Conservation (phyloP, 768 basidiomycete genomes). For the Mycena rebaudengoi region DNA sequence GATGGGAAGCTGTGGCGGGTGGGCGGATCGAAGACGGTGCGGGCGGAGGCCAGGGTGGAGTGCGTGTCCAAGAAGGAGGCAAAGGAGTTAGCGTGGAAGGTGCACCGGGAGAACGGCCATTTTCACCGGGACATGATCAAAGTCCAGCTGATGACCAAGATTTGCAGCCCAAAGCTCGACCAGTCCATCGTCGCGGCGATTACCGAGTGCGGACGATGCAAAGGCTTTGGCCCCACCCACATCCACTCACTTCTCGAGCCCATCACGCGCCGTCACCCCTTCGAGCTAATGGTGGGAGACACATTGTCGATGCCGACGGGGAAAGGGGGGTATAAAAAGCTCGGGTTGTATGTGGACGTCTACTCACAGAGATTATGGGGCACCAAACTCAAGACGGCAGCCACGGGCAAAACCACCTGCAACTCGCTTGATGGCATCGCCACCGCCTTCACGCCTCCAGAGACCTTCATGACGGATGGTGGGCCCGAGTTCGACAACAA, state of each 20-base stretch:
- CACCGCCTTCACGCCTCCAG: not conserved
- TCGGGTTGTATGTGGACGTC: not conserved
- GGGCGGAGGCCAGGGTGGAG: constrained; percentile 21
- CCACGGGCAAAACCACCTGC: not conserved
- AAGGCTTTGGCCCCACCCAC: not conserved
- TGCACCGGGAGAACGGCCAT: constrained; percentile 37
- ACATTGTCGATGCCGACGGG: constrained; percentile 8
- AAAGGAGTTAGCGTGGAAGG: constrained; percentile 22
- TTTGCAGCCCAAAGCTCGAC: constrained; percentile 37
- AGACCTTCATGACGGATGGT: not conserved
- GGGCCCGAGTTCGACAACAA: not conserved
- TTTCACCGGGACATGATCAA: constrained; percentile 44
- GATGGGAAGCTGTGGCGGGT: constrained; percentile 31
- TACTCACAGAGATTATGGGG: constrained; percentile 2
- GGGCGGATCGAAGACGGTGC: not conserved
- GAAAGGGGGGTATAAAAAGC: constrained; percentile 2
- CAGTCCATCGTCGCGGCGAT: constrained; percentile 33
- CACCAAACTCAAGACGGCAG: not conserved
- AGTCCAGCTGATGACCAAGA: constrained; percentile 31
- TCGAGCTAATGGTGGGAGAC: not conserved
- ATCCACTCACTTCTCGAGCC: constrained; percentile 4
- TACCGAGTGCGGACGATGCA: constrained; percentile 30
- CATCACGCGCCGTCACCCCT: not conserved
- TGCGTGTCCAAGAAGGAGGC: constrained; percentile 38
- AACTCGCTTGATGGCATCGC: not conserved